These are phyloP conservation scores for Chaetomiaceae sp. DNA, from an alignment of 2,329 filamentous ascomycete species.

Conservation along the genomic window DNA sequence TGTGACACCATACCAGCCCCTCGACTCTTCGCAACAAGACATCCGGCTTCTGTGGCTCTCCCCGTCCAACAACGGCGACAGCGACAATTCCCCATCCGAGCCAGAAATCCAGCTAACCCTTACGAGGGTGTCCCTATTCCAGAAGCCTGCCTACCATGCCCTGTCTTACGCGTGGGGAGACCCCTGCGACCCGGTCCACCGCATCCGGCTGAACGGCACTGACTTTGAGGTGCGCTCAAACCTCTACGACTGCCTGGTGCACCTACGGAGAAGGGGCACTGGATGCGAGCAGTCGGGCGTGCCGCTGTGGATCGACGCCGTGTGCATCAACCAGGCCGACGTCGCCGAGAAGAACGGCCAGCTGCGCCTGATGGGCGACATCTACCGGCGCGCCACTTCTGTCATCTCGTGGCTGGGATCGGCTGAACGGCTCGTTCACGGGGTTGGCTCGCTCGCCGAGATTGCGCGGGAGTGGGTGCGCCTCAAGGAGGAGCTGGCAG, in stretches of 20 bases:
- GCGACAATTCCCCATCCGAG: not conserved
- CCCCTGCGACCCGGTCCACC: not conserved
- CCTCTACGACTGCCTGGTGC: not conserved
- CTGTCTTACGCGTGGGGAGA: slow-evolving; percentile 6
- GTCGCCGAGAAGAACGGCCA: slow-evolving; percentile 3
- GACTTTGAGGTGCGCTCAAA: not conserved
- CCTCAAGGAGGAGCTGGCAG: not conserved
- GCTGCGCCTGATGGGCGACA: slow-evolving; percentile 5
- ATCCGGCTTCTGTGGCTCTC: not conserved
- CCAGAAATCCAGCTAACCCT: not conserved
- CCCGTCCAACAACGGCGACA: not conserved
- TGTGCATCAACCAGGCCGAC: slow-evolving; percentile 8
- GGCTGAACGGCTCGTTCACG: not conserved
- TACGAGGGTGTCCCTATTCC: not conserved
- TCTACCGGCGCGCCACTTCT: not conserved
- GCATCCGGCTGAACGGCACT: not conserved
- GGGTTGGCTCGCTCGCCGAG: not conserved
- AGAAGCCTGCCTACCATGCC: not conserved
- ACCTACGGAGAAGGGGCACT: not conserved
- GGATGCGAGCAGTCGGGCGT: not conserved
- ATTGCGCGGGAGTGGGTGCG: not conserved
- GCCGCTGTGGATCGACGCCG: slow-evolving; percentile 5
- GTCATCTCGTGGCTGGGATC: slow-evolving; percentile 1
- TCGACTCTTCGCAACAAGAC: not conserved
- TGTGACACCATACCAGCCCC: not conserved